Evolutionary conservation across 2,329 filamentous ascomycete species (phyloP).

Genomic region (Macrophomina phaseolina): DNA sequence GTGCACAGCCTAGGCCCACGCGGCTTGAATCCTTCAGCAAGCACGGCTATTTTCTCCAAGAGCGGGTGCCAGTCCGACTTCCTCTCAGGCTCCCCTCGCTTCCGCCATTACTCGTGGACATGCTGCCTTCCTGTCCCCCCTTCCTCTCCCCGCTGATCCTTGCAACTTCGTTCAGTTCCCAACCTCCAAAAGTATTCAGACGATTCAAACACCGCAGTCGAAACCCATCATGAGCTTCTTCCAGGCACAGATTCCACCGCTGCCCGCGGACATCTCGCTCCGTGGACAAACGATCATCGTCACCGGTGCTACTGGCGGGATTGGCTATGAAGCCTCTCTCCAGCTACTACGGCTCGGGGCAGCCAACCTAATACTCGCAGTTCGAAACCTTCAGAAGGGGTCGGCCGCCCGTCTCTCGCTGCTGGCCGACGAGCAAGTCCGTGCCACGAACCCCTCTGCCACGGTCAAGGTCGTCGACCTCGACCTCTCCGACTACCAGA

Average conservation of each 20-base stretch:
- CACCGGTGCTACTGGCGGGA: conserved; percentile 9
- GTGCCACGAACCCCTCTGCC: not conserved
- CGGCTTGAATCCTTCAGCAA: not conserved
- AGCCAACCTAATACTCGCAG: conserved; percentile 13
- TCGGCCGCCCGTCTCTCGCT: not conserved
- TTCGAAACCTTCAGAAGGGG: conserved; percentile 8
- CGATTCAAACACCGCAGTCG: not conserved
- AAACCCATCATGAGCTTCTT: not conserved
- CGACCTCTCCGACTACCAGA: conserved; percentile 5
- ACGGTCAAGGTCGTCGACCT: conserved; percentile 1
- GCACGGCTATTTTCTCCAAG: not conserved
- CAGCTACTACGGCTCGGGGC: conserved; percentile 5
- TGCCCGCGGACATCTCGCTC: not conserved
- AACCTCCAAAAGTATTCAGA: not conserved
- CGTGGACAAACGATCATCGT: conserved; percentile 10
- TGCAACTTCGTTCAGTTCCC: not conserved
- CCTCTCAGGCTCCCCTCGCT: not conserved
- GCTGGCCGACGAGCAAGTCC: conserved; percentile 14
- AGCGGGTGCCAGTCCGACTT: not conserved
- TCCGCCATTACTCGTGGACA: not conserved
- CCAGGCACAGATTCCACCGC: conserved; percentile 10
- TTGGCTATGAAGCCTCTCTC: conserved; percentile 9
- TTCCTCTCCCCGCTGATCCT: not conserved
- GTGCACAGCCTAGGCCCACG: not conserved
- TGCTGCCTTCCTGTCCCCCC: too few species aligned